Evolutionary conservation across 225 moss, liverwort and hornwort species (phyloP).

Genomic region (Anthoceros angustus): DNA sequence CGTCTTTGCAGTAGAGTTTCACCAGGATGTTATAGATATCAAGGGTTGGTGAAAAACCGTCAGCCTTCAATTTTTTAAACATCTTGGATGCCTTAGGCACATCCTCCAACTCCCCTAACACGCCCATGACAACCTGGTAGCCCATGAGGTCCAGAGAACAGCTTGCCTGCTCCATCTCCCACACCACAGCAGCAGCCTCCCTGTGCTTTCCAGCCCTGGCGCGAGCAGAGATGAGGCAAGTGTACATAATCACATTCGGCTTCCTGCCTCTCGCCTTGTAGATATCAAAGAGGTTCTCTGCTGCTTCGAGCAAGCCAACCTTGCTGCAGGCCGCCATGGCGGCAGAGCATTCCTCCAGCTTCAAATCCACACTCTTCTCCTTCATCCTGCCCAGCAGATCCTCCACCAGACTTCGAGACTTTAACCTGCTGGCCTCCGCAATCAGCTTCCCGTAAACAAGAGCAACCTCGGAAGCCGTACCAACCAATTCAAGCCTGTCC

Average conservation of each 20-base stretch:
- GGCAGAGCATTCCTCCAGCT: constrained; percentile 32
- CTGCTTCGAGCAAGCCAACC: constrained; percentile 33
- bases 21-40: constrained; percentile 52
- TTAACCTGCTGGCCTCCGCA: constrained; percentile 33
- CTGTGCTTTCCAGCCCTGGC: constrained; percentile 37
- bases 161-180: constrained; percentile 42
- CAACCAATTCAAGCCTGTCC: constrained; percentile 17
- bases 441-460: constrained; percentile 33
- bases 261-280: constrained; percentile 19
- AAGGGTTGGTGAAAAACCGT: constrained; percentile 46
- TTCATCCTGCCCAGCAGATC: constrained; percentile 14
- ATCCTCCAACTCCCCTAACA: constrained; percentile 45
- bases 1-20: constrained; percentile 35
- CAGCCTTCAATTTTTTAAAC: constrained; percentile 32
- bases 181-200: constrained; percentile 39
- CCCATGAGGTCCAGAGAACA: constrained; percentile 46
- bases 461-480: constrained; percentile 20
- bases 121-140: constrained; percentile 41
- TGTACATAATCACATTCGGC: constrained; percentile 52
- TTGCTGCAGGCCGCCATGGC: constrained; percentile 50
- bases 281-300: constrained; percentile 27
- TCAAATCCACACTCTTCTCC: constrained; percentile 16
- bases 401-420: constrained; percentile 20
- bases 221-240: constrained; percentile 40
- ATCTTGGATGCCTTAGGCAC: constrained; percentile 35